Percentiles rank a stretch among this genome's conserved stretches.
These are phyloP conservation scores for Purpureocillium takamizusanense DNA, from an alignment of 2,329 filamentous ascomycete species.

Conservation along the genomic window DNA sequence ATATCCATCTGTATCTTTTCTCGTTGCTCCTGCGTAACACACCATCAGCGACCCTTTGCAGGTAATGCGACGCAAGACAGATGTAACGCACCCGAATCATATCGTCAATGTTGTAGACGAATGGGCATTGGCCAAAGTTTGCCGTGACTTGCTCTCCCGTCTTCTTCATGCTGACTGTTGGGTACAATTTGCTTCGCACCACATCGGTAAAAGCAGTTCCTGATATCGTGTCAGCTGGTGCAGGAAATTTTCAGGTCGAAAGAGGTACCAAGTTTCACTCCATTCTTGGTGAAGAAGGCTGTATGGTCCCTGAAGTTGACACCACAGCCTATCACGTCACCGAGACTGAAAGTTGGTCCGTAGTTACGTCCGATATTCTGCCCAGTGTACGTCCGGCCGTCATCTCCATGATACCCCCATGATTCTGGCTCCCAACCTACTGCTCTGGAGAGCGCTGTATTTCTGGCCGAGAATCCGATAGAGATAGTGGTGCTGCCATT, in stretches of 20 bases:
- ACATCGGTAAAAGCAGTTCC: slow-evolving; percentile 64
- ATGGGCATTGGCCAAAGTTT: slow-evolving; percentile 66
- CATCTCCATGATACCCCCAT: slow-evolving; percentile 62
- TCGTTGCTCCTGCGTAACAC: slow-evolving; percentile 45
- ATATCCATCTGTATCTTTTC: slow-evolving; percentile 53
- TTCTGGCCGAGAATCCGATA: slow-evolving; percentile 51
- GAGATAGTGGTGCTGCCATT: slow-evolving; percentile 46
- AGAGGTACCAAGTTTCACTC: slow-evolving; percentile 42
- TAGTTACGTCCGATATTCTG: slow-evolving; percentile 49
- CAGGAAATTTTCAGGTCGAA: neutral
- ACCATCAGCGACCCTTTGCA: slow-evolving; percentile 7
- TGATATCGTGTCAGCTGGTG: slow-evolving; percentile 22
- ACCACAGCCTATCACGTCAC: slow-evolving; percentile 56
- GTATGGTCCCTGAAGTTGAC: slow-evolving; percentile 55
- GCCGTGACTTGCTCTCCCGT: slow-evolving; percentile 50
- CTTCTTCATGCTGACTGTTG: slow-evolving; percentile 56
- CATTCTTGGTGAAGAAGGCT: slow-evolving; percentile 64
- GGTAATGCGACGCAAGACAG: neutral
- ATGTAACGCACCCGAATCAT: slow-evolving; percentile 59
- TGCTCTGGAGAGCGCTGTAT: slow-evolving; percentile 43
- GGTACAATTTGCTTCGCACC: slow-evolving; percentile 54
- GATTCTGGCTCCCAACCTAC: slow-evolving; percentile 61
- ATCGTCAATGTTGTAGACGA: slow-evolving; percentile 84
- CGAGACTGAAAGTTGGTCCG: slow-evolving; percentile 43
- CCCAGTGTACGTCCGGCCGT: slow-evolving; percentile 51